phyloP scores from a whole-genome alignment of 257 asterid species.

The Ballota nigra region DNA sequence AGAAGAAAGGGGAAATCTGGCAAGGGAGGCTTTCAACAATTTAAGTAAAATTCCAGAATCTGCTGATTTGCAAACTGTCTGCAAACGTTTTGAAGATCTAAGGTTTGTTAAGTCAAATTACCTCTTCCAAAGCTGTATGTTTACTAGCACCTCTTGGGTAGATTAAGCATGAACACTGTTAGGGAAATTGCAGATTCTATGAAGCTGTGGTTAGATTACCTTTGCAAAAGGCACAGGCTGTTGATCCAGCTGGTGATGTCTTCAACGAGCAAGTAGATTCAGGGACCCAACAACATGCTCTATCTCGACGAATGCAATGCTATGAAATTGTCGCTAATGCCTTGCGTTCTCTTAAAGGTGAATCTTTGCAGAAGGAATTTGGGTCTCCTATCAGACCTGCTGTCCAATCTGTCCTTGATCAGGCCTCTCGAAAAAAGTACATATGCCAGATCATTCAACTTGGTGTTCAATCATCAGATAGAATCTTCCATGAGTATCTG shows the following conservation, averaged over 20 bases:
- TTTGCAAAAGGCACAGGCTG: slow-evolving; percentile 88
- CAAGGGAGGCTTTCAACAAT: slow-evolving; percentile 87
- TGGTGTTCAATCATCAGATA: slow-evolving; percentile 91
- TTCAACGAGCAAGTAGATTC: slow-evolving; percentile 80
- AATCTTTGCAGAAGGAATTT: slow-evolving; percentile 57
- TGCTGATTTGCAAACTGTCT: slow-evolving; percentile 83
- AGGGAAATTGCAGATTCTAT: slow-evolving; percentile 67
- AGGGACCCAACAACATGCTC: slow-evolving; percentile 70
- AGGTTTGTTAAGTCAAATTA: slow-evolving; percentile 52
- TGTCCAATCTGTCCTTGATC: slow-evolving; percentile 75
- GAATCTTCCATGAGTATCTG: slow-evolving; percentile 76
- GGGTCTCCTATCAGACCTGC: slow-evolving; percentile 85
- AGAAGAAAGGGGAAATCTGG: slow-evolving; percentile 74
- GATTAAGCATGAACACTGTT: slow-evolving; percentile 26
- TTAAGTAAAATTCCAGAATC: slow-evolving; percentile 84
- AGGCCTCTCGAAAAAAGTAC: slow-evolving; percentile 68
- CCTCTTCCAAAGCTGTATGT: slow-evolving; percentile 2
- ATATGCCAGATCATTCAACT: slow-evolving; percentile 90
- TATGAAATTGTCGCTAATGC: slow-evolving; percentile 80
- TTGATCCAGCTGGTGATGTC: slow-evolving; percentile 91
- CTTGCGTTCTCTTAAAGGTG: slow-evolving; percentile 72
- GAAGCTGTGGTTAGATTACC: slow-evolving; percentile 95
- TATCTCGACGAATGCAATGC: slow-evolving; percentile 82
- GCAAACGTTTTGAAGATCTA: slow-evolving; percentile 94
- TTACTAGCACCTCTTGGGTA: slow-evolving; percentile 17